phyloP scores from a whole-genome alignment of 768 basidiomycete species.

The Lentinula lateritia region DNA sequence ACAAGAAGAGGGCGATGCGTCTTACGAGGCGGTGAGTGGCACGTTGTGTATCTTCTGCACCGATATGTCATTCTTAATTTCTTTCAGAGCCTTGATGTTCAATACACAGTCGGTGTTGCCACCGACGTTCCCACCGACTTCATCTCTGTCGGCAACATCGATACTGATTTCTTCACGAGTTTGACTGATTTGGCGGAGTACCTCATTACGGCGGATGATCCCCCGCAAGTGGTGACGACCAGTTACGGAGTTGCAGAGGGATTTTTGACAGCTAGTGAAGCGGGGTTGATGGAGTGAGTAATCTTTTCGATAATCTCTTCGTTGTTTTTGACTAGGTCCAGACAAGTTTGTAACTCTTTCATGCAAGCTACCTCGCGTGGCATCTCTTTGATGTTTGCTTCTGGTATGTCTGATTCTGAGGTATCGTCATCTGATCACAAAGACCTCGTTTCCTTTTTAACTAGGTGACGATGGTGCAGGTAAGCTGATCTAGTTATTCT shows the following conservation, averaged over 20 bases:
- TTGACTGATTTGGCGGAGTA: slow-evolving; percentile 7
- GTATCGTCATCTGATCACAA: not conserved
- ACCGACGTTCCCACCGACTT: slow-evolving; percentile 19
- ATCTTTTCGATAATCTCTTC: not conserved
- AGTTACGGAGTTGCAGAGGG: slow-evolving; percentile 38
- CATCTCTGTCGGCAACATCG: slow-evolving; percentile 17
- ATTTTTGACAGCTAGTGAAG: slow-evolving; percentile 28
- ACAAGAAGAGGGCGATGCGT: slow-evolving; percentile 18
- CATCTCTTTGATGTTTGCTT: slow-evolving; percentile 39
- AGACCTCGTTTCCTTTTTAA: not conserved
- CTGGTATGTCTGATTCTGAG: slow-evolving; percentile 26
- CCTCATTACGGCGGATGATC: not conserved
- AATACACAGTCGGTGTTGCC: slow-evolving; percentile 23
- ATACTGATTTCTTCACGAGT: slow-evolving; percentile 10
- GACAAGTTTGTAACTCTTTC: slow-evolving; percentile 21
- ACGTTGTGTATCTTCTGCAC: slow-evolving; percentile 1
- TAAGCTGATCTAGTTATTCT: not conserved
- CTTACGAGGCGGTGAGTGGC: slow-evolving; percentile 20
- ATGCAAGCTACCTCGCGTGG: slow-evolving; percentile 40
- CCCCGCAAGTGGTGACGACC: slow-evolving; percentile 41
- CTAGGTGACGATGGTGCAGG: not conserved
- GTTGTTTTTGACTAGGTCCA: slow-evolving; percentile 19
- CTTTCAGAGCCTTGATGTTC: slow-evolving; percentile 12
- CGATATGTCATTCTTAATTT: not conserved
- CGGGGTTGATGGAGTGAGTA: not conserved